Base-by-base conservation (phyloP, 2,329 filamentous ascomycete genomes). In the Pseudogymnoascus sp. region DNA sequence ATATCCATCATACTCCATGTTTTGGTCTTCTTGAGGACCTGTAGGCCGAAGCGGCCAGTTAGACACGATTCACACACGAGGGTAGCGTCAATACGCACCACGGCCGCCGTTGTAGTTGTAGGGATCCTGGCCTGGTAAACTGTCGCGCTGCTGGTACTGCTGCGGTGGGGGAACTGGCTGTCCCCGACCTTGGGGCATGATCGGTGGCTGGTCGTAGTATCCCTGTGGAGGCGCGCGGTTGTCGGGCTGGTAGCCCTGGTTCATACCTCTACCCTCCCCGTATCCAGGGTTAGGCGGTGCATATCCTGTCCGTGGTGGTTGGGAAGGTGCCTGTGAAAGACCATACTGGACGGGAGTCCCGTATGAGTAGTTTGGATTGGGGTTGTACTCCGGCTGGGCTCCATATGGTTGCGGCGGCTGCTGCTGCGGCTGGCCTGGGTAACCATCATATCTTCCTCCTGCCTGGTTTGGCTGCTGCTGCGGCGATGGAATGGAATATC, bases 401-500 rank as follows among this genome's bases (percentile, higher is more conserved):
- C 56, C 56, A 21, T 60, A 38, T 8, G 31, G 23, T 53, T 53
- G 46, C 46, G 23, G 46, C 23, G 23, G 46, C 46, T 25, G 21
- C 46, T 25, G 21, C 21, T 49, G 43, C 21, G 43, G 43, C 11
- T 49, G 43, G 8, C 43, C 14, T 49, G 43, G 21, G 43, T 49
- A 49, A 5, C 43, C 12, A 49, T 49, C 43, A 23, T 49, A 49
- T 49, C 43, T 49, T 28, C 43, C 43, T 49, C 43, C 43, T 14
- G 43, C 43, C 43, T 49, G 43, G 43, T 49, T 49, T 25, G 64
- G 64, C 66, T 69, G 69, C 64, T 62, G 62, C 31, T 59, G 66
- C 62, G 67, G 25, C 21, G 65, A 56, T 60, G 67, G 59, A 59
- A 64, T 42, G 38, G 66, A 43, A 65, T 71, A 71, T 66, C 67